These are phyloP conservation scores for Anthracocystis panici-leucophaei DNA, from an alignment of 1,284 basidiomycete species.

Conservation along the genomic window DNA sequence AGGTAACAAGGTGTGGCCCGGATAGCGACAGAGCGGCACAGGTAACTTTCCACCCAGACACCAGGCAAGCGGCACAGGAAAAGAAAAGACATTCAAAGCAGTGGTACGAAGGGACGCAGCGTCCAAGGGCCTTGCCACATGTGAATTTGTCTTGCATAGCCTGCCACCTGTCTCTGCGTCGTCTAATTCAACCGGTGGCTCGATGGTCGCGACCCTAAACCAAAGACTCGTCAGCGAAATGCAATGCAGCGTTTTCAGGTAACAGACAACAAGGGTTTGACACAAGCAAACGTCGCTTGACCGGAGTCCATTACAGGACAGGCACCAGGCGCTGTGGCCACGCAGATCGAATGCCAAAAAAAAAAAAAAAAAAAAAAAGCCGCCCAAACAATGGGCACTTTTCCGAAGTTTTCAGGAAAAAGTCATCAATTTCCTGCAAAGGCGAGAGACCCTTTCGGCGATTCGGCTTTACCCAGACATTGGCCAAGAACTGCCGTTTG, in stretches of 20 bases:
- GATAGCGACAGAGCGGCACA: neutral
- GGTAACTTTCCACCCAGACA: neutral
- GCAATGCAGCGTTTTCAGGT: neutral
- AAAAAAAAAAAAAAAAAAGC: neutral
- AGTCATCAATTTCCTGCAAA: neutral
- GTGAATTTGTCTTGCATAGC: neutral
- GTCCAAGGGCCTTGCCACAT: too few species aligned
- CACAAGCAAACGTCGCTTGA: neutral
- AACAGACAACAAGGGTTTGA: conserved; percentile 1
- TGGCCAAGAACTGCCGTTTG: too few species aligned
- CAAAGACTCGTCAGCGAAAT: neutral
- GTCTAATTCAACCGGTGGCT: neutral
- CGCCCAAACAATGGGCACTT: conserved; percentile 7
- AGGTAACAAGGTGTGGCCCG: neutral
- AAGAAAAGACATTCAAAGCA: too few species aligned
- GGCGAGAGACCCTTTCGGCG: too few species aligned
- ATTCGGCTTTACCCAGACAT: too few species aligned
- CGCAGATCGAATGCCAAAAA: neutral
- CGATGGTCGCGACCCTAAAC: conserved; percentile 10
- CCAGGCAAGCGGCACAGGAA: neutral
- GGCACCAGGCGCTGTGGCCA: neutral
- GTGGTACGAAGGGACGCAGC: too few species aligned
- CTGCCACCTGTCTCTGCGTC: neutral
- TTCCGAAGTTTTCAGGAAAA: neutral
- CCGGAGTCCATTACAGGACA: neutral